These are phyloP conservation scores for Vanrija pseudolonga DNA, from an alignment of 1,284 basidiomycete genomes.

Conservation along the genomic window DNA sequence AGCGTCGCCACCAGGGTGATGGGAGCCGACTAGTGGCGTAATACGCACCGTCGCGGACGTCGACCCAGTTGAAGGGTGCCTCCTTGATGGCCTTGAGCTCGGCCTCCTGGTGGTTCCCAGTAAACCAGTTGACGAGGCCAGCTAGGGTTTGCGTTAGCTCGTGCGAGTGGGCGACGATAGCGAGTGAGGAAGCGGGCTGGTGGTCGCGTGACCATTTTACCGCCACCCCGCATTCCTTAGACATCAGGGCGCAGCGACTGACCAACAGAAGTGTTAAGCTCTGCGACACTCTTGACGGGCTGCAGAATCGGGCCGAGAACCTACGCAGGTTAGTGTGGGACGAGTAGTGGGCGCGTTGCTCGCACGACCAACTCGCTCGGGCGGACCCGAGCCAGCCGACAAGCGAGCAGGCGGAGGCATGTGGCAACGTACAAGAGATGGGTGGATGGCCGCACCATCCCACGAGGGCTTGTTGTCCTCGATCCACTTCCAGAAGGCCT, in stretches of 20 bases:
- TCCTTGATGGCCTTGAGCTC: constrained; percentile 32
- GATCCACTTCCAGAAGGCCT: constrained; percentile 49
- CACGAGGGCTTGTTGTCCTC: constrained; percentile 57
- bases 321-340: constrained; percentile 8
- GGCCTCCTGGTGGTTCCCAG: constrained; percentile 46
- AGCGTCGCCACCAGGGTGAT: not conserved
- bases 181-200: not conserved
- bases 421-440: constrained; percentile 51
- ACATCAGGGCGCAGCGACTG: constrained; percentile 6
- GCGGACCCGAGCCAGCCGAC: not conserved
- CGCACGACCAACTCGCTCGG: not conserved
- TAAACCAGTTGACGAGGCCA: constrained; percentile 46
- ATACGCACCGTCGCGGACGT: constrained; percentile 54
- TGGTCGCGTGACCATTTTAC: no score
- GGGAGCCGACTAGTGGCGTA: not conserved
- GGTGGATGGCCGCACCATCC: constrained; percentile 59
- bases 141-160: constrained; percentile 13
- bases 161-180: not conserved
- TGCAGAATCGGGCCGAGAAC: constrained; percentile 55
- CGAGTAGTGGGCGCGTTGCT: no score
- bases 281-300: constrained; percentile 51
- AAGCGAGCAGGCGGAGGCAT: not conserved
- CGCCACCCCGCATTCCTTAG: not conserved
- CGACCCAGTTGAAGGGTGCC: constrained; percentile 53
- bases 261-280: constrained; percentile 57